These are phyloP conservation scores for Forsythia viridissima DNA, from an alignment of 257 asterid genomes.

Conservation along the genomic window DNA sequence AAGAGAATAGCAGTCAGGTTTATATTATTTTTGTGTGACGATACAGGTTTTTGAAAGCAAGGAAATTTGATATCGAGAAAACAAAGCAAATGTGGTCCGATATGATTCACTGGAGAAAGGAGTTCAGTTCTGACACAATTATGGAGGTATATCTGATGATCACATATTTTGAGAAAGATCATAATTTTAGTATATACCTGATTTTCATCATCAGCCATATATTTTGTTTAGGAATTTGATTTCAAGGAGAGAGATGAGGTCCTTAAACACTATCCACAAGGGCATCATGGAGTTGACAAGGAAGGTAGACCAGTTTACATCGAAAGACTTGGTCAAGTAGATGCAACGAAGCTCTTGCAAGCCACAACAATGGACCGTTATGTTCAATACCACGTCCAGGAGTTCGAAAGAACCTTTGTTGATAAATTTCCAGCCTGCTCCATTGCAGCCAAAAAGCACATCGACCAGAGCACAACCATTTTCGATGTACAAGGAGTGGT, in stretches of 20 bases:
- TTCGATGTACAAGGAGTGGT: constrained; percentile 99
- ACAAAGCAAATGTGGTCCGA: constrained; percentile 98
- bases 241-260: constrained; percentile 88
- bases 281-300: constrained; percentile 93
- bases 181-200: not conserved
- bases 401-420: constrained; percentile 84
- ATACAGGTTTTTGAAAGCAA: constrained; percentile 80
- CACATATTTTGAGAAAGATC: not conserved
- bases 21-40: constrained; percentile 5
- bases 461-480: constrained; percentile 96
- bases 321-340: constrained; percentile 84
- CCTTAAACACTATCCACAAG: constrained; percentile 89
- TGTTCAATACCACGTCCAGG: constrained; percentile 81
- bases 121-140: constrained; percentile 76
- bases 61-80: constrained; percentile 87
- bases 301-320: constrained; percentile 89
- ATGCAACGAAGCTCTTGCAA: constrained; percentile 80
- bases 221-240: constrained; percentile 54
- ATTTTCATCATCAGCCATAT: not conserved
- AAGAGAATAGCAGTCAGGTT: not conserved
- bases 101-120: constrained; percentile 98
- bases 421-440: constrained; percentile 95
- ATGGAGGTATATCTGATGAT: constrained; percentile 54
- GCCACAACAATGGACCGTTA: constrained; percentile 87
- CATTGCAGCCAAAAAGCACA: constrained; percentile 76